Base-by-base conservation (phyloP, 2,329 filamentous ascomycete genomes). In the Didymella sp. region DNA sequence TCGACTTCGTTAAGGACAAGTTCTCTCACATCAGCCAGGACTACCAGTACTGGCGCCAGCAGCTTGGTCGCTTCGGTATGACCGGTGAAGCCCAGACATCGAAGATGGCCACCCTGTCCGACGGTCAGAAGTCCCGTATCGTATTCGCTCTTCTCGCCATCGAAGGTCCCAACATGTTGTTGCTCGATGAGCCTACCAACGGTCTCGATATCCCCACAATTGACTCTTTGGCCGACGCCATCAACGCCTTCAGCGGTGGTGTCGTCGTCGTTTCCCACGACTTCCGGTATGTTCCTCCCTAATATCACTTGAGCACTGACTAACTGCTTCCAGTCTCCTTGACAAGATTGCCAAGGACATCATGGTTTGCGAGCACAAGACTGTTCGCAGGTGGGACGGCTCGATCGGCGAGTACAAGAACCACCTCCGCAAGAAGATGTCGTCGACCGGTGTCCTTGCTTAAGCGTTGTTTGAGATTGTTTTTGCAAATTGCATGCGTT, bases 281-380 rank as follows among this genome's bases (percentile, higher is more conserved):
- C 79, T 99, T 99, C 87, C 89, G 92, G 92, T 96, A 87, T 77
- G 88, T 72, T 47, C 3, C 6, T 30, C 9, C 24, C 6, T 15
- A 24, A 19, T n/a, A n/a, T n/a, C n/a, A n/a, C n/a, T n/a, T n/a
- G n/a, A n/a, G n/a, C n/a, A 43, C 46, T 40, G 59, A 59, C 79
- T 81, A 71, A 82, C 67, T n/a, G 45, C 30, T 46, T 69, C 22
- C 40, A 96, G 94, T 84, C 84, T 99, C 73, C 88, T 99, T 66
- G 95, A 99, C 87, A 97, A 96, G 85, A 98, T 99, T 78, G 95
- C 95, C 70, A 99, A 99, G 86, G 92, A 99, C 79, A 99, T 99
- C 79, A 88, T 99, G 81, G 95, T 99, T 54, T 99, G 96, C 80
- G 95, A 99, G 82, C 92, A 99, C 87, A 92, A 93, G 85, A 93